phyloP scores from a whole-genome alignment of 2,329 filamentous ascomycete species.

The Stemphylium vesicarium region DNA sequence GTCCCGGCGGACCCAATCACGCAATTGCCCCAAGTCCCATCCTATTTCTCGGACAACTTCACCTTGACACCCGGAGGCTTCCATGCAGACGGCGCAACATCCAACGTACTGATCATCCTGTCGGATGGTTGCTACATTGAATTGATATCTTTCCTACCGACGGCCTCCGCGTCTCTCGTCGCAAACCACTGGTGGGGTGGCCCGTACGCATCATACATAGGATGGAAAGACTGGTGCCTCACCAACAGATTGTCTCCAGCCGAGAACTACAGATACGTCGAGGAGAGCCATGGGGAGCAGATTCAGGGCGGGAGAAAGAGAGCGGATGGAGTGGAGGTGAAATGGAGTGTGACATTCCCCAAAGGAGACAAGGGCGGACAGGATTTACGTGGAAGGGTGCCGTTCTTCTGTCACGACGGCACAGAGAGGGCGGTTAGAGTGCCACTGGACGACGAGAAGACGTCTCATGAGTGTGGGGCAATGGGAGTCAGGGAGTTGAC shows the following conservation, averaged over 20 bases:
- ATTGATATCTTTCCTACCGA: conserved; percentile 63
- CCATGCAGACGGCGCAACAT: conserved; percentile 65
- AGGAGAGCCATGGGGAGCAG: conserved; percentile 57
- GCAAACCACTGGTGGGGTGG: conserved; percentile 70
- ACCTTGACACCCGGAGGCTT: conserved; percentile 65
- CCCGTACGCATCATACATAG: conserved; percentile 56
- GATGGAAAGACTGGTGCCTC: conserved; percentile 66
- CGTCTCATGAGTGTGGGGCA: conserved; percentile 59
- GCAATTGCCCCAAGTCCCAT: conserved; percentile 38
- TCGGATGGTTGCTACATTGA: conserved; percentile 71
- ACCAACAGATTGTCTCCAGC: conserved; percentile 22
- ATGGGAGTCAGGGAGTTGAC: conserved; percentile 51
- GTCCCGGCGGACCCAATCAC: conserved; percentile 62
- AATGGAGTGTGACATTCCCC: conserved; percentile 65
- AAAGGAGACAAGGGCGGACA: conserved; percentile 48
- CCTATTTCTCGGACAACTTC: conserved; percentile 63
- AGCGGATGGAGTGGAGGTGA: conserved; percentile 62
- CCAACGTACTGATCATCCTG: conserved; percentile 69
- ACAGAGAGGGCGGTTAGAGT: conserved; percentile 64
- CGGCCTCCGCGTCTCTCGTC: conserved; percentile 31
- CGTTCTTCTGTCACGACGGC: conserved; percentile 67
- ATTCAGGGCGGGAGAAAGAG: conserved; percentile 60
- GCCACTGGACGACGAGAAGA: conserved; percentile 51
- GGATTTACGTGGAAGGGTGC: conserved; percentile 56
- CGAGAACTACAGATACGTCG: conserved; percentile 19